A percentile compares a stretch with the other conserved stretches of the same genome.
Conservation (phyloP, 2,329 filamentous ascomycete species). For the Exophiala dermatitidis region DNA sequence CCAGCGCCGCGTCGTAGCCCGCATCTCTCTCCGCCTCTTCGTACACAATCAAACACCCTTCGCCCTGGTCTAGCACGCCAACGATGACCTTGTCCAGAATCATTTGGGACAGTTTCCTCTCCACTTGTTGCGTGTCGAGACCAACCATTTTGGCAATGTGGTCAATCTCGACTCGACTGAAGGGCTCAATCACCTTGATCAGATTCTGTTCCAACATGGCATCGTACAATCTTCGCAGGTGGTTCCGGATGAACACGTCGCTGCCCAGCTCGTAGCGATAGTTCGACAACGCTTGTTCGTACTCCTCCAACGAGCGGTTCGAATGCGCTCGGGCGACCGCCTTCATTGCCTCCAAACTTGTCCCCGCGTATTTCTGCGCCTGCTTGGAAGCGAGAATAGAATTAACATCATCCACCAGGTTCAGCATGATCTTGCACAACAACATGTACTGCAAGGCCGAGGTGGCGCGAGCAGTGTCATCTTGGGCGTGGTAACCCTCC, state of each 20-base stretch:
- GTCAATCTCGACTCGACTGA: conserved; percentile 91
- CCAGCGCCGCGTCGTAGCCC: conserved; percentile 86
- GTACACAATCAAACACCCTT: conserved; percentile 94
- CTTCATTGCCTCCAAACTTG: conserved; percentile 98
- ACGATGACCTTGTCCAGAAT: conserved; percentile 99
- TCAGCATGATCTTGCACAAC: conserved; percentile 99
- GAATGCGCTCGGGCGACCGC: conserved; percentile 91
- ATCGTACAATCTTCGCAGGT: conserved; percentile 91
- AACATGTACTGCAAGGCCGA: conserved; percentile 98
- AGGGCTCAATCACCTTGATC: conserved; percentile 99
- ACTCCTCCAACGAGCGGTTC: conserved; percentile 93
- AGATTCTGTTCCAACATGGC: conserved; percentile 99
- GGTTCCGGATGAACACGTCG: conserved; percentile 93
- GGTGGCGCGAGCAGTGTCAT: conserved; percentile 84
- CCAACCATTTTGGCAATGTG: conserved; percentile 98
- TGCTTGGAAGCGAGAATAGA: conserved; percentile 92
- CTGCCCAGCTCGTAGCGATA: conserved; percentile 91
- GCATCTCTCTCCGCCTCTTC: conserved; percentile 92
- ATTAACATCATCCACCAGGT: conserved; percentile 92
- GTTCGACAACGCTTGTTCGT: conserved; percentile 81
- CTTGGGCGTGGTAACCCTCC: conserved; percentile 90
- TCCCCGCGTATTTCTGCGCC: conserved; percentile 89
- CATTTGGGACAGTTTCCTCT: conserved; percentile 98
- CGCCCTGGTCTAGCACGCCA: conserved; percentile 91
- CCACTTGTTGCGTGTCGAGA: conserved; percentile 90